A percentile compares a stretch with the other conserved stretches of the same genome.
These are phyloP conservation scores for Podila epicladia DNA, from an alignment of 192 early-diverging fungal species.

Conservation along the genomic window DNA sequence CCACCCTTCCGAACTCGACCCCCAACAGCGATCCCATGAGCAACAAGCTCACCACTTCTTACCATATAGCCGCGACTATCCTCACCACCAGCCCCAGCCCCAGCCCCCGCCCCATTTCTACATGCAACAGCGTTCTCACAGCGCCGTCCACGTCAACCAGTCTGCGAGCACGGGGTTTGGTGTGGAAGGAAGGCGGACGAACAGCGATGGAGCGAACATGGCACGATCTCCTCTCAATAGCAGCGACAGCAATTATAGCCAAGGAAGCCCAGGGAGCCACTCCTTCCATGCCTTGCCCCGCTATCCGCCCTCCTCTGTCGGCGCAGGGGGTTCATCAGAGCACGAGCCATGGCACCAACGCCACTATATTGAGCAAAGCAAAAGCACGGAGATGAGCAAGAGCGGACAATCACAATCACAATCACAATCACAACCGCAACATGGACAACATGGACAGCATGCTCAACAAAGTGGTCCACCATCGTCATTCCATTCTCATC, in stretches of 20 bases:
- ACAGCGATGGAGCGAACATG: no score
- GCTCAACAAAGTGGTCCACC: no score
- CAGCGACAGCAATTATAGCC: no score
- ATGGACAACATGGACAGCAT: neutral
- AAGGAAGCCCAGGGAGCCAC: no score
- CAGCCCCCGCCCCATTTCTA: conserved; percentile 5
- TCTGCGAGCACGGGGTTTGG: no score
- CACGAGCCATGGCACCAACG: neutral
- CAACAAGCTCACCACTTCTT: neutral
- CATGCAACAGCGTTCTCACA: neutral
- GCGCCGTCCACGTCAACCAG: neutral
- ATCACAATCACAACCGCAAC: neutral
- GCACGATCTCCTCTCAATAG: no score
- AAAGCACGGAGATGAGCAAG: neutral
- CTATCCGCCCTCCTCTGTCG: no score
- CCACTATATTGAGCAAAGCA: neutral
- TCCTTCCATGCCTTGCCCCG: no score
- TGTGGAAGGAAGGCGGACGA: no score
- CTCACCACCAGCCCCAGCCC: neutral
- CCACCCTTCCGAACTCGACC: neutral
- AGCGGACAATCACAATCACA: neutral
- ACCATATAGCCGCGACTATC: neutral
- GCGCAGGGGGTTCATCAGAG: no score
- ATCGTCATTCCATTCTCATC: no score
- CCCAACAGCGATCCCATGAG: neutral